phyloP scores from a whole-genome alignment of 116 monocot genomes.

The Trichopus zeylanicus region DNA sequence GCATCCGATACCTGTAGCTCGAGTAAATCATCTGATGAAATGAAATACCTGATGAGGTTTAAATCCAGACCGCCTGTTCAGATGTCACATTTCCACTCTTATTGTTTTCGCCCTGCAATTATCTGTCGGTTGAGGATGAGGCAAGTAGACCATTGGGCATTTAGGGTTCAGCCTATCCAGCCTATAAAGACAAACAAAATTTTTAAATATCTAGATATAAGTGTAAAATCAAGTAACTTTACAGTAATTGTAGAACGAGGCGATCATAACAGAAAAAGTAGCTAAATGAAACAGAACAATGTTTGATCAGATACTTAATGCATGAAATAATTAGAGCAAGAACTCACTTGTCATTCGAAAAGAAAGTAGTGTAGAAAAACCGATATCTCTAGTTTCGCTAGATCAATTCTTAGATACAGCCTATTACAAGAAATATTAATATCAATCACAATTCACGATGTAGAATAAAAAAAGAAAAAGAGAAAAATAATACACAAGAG shows the following conservation, averaged over 20 bases:
- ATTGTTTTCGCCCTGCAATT: slow-evolving; percentile 64
- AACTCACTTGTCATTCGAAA: slow-evolving; percentile 68
- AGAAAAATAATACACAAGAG: too few species aligned
- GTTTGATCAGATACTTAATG: neutral
- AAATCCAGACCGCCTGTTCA: neutral
- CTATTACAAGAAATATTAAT: too few species aligned
- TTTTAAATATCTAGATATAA: neutral
- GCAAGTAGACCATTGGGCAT: slow-evolving; percentile 65
- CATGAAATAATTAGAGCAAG: neutral
- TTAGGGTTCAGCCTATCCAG: slow-evolving; percentile 43
- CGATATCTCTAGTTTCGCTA: slow-evolving; percentile 87
- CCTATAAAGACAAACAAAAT: slow-evolving; percentile 13
- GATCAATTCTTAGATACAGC: slow-evolving; percentile 89
- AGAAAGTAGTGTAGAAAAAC: slow-evolving; percentile 91
- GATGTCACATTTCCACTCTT: slow-evolving; percentile 3
- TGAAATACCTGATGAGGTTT: neutral
- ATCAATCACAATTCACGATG: too few species aligned
- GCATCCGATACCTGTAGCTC: neutral
- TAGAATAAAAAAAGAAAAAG: too few species aligned
- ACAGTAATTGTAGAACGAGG: too few species aligned
- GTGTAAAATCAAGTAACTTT: neutral
- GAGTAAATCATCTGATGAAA: neutral
- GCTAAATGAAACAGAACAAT: too few species aligned
- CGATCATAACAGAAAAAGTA: too few species aligned
- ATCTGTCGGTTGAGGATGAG: slow-evolving; percentile 81